Evolutionary conservation across 2,329 filamentous ascomycete genomes (phyloP), one percentile per base, ranked within the genome.

Genomic region (Knoxdaviesia capensis): DNA sequence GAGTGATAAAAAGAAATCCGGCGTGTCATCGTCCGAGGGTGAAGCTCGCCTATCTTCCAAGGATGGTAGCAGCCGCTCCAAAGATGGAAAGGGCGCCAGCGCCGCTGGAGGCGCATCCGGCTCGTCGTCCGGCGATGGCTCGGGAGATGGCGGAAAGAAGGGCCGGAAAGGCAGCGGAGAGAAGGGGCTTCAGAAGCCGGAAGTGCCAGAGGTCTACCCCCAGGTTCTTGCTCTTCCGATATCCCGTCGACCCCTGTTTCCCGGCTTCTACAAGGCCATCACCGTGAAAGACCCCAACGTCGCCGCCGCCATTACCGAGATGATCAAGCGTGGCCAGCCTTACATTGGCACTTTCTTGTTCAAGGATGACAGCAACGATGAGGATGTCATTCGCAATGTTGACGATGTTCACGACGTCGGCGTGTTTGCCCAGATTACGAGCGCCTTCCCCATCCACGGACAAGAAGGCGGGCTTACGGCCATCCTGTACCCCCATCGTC

Each of bases 171-270:
- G 57, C 33, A 69, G 76, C 33, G 53, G 58, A n/a, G 83, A 90
- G 46, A 77, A 75, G 53, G 77, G 81, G 29, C 67, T 96, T 35
- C 76, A 85, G 52, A 96, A 96, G 61, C 82, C 86, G 2, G 74
- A 80, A 3, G 80, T 96, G 9, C 90, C 90, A 9, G 90, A 98
- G 47, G 78, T 94, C 37, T 98, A 98, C 57, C 90, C 90, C 4
- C 90, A 96, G 57, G 87, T 98, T 43, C 84, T 98, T 71, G 88
- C 88, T 2, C 93, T 98, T 43, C 90, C 90, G 6, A 94, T 98
- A 52, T 82, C 85, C 31, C 86, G 92, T 58, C 73, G 90, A 42
- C 90, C 90, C 7, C 65, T 98, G 8, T 98, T 96, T 60, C 90
- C 90, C 1, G 90, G 90, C 1, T 98, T 96, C 61, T 98, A 98